Evolutionary conservation across 768 basidiomycete species (phyloP), one percentile per base, ranked within the genome.

Genomic region (Agaricus bisporus): DNA sequence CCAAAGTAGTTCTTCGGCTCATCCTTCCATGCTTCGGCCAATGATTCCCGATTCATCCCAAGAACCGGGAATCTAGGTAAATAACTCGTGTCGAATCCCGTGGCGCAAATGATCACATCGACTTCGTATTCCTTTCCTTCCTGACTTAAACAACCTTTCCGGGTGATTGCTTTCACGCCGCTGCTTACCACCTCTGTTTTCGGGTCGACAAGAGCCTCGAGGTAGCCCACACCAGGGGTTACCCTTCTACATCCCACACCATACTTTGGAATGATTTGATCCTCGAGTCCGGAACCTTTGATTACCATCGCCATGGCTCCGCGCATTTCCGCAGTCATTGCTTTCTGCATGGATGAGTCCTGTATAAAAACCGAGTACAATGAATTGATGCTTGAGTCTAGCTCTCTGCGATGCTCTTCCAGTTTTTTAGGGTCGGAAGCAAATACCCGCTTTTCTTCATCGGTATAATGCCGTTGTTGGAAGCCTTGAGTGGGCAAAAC

Each of bases 241-340:
- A 70, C 61, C 46, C 71, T 59, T 10, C 68, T 54, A 48, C 71
- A 73, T 3, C 71, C 70, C 6, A 71, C 63, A 4, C 61, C 61
- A 58, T 32, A 73, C n/a, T 52, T 59, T 1, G 70, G 71, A 14
- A 71, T 67, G 25, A 73, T 39, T 48, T 72, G 64, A 18, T 73
- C 72, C 15, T 71, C 69, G 35, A 82, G 74, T 51, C 68, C 72
- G 54, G 71, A 68, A 18, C 69, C 70, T 14, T 56, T 41, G 9
- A 83, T 65, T 51, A 70, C 73, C 48, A 68, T 65, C 29, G 66
- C 61, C 77, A 82, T 80, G 43, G 66, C 58, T 15, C 60, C 61
- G 5, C 56, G 58, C 60, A 75, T 66, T 5, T 49, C 57, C 9
- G 48, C 57, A 1, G 56, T 63, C 0, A 59, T 63, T 6, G 58